Evolutionary conservation across 1,139 yeast species (phyloP).

Genomic region (Pneumocystis sp.): DNA sequence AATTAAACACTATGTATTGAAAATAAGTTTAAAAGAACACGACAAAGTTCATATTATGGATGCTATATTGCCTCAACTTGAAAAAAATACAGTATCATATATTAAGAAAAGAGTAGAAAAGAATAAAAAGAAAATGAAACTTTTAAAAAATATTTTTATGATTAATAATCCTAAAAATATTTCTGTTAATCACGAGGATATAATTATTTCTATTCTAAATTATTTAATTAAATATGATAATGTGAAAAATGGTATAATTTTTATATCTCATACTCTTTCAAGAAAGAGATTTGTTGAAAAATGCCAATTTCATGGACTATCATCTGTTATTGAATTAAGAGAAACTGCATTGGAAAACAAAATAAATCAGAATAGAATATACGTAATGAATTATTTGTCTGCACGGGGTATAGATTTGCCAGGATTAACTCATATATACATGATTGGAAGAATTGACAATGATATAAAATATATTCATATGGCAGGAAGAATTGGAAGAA

Average conservation of each 20-base stretch:
- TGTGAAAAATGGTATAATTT: neutral
- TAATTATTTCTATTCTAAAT: neutral
- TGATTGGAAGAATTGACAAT: neutral
- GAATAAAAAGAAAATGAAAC: neutral
- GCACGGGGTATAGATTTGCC: neutral
- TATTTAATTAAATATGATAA: neutral
- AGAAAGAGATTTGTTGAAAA: neutral
- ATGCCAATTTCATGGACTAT: neutral
- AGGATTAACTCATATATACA: neutral
- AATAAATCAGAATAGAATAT: neutral
- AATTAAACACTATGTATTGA: neutral
- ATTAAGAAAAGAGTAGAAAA: neutral
- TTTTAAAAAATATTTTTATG: neutral
- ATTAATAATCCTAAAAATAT: neutral
- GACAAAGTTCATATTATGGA: neutral
- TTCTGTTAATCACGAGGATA: neutral
- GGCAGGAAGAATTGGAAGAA: constrained; percentile 3
- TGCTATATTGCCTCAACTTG: neutral
- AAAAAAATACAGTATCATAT: neutral
- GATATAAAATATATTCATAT: constrained; percentile 1
- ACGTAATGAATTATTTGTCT: neutral
- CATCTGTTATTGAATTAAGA: neutral
- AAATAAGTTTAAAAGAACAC: neutral
- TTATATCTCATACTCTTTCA: neutral
- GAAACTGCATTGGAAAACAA: neutral